Evolutionary conservation across 495 filamentous ascomycete species (phyloP), one percentile per base, ranked within the genome.

Genomic region (Podospora tetraspora): DNA sequence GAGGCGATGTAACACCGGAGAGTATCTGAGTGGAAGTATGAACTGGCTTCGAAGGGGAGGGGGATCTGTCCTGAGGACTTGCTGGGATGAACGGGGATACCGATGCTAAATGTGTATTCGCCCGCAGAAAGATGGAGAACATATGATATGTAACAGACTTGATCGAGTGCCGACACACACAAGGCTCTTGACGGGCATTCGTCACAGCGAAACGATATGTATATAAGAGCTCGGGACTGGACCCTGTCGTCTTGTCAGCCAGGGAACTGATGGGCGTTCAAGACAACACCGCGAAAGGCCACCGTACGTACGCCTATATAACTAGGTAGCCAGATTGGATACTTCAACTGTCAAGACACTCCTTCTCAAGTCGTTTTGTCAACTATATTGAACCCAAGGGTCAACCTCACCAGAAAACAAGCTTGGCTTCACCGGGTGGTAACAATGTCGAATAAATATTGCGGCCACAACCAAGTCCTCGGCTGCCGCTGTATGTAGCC

Each of bases 371-470:
- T 30, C 8, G 29, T 10, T 34, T 34, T 3, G 32, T 30, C 52
- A 21, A 7, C 27, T 19, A 60, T 59, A 24, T 9, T 16, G 56
- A 59, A 12, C 32, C 12, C 32, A 13, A 13, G 32, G 12, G 32
- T 3, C 32, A 34, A 12, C 32, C 32, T 34, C 9, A 0, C 19
- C 2, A 8, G 19, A 52, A 5, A 52, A n/a, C 19, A 52, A 52
- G 5, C 0, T n/a, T 1, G 3, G 11, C 16, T n/a, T 8, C 2
- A 4, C 19, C 19, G 1, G 19, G 5, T n/a, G 2, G 8, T 2
- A 8, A n/a, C 19, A 8, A 75, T 75, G 71, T 68, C 73, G 29
- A 56, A 72, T 10, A 75, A 75, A 29, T 70, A 64, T 57, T 75
- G 73, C 62, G 68, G 72, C 62, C 73, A 75, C 61, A 24, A 74